phyloP scores from a whole-genome alignment of 352 stramenopile species.

The Pythium oligandrum region DNA sequence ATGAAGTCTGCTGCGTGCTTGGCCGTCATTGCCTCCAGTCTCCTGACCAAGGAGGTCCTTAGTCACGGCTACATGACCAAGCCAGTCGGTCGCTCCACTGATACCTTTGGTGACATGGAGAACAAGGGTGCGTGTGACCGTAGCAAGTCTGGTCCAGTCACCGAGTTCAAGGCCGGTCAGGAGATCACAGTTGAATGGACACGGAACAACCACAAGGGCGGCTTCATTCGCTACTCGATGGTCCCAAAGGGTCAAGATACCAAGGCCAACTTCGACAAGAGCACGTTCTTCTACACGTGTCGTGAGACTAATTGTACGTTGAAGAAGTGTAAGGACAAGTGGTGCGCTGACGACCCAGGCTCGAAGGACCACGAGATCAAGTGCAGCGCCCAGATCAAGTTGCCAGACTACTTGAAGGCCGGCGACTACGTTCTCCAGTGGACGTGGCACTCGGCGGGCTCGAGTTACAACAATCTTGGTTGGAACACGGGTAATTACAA shows the following conservation, averaged over 20 bases:
- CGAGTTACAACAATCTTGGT: conserved; percentile 43
- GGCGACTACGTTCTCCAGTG: conserved; percentile 61
- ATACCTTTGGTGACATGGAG: conserved; percentile 24
- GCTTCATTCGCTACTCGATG: no score
- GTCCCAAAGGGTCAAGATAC: no score
- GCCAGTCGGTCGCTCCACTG: conserved; percentile 40
- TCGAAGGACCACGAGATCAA: no score
- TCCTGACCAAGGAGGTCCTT: conserved; percentile 1
- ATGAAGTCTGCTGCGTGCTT: no score
- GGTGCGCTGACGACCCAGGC: no score
- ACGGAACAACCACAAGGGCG: no score
- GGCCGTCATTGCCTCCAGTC: neutral
- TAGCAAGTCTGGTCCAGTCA: conserved; percentile 26
- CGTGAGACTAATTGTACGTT: conserved; percentile 33
- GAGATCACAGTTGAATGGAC: no score
- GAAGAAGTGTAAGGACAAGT: conserved; percentile 33
- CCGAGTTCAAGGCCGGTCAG: no score
- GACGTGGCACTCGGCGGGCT: conserved; percentile 45
- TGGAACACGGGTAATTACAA: conserved; percentile 46
- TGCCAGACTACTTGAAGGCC: conserved; percentile 34
- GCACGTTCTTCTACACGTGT: no score
- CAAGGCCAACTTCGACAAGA: no score
- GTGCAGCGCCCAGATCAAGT: no score
- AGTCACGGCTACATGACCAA: conserved; percentile 41
- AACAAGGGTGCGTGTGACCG: conserved; percentile 28